phyloP scores from a whole-genome alignment of 2,329 filamentous ascomycete species.

The Didymella arachidicola region DNA sequence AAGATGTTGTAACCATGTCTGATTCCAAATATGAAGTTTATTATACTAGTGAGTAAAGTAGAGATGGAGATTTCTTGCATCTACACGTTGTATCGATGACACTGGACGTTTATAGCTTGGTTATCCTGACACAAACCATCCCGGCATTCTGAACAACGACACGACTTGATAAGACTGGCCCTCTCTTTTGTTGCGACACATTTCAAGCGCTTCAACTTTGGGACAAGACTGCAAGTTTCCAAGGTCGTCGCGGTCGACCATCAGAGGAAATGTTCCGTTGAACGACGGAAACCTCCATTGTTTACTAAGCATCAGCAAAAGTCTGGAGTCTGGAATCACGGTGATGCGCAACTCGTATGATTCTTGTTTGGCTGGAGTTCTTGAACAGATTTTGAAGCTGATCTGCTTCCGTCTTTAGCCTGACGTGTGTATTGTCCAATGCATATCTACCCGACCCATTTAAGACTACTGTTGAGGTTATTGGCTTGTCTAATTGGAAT shows the following conservation, averaged over 20 bases:
- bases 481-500: neutral
- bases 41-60: neutral
- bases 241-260: neutral
- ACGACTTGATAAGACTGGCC: neutral
- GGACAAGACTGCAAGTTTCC: neutral
- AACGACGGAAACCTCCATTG: neutral
- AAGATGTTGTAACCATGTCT: neutral
- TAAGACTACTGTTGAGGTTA: neutral
- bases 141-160: neutral
- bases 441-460: neutral
- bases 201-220: neutral
- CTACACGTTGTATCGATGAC: neutral
- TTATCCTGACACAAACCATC: neutral
- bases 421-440: neutral
- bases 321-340: neutral
- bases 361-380: neutral
- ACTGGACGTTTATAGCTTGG: neutral
- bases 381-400: neutral
- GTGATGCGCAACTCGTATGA: neutral
- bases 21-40: neutral
- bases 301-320: neutral
- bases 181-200: neutral
- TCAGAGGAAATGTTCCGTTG: neutral
- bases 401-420: neutral
- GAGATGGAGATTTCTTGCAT: neutral